Evolutionary conservation across 2,329 filamentous ascomycete species (phyloP), one percentile per base, ranked within the genome.

Genomic region (Fusarium torulosum): DNA sequence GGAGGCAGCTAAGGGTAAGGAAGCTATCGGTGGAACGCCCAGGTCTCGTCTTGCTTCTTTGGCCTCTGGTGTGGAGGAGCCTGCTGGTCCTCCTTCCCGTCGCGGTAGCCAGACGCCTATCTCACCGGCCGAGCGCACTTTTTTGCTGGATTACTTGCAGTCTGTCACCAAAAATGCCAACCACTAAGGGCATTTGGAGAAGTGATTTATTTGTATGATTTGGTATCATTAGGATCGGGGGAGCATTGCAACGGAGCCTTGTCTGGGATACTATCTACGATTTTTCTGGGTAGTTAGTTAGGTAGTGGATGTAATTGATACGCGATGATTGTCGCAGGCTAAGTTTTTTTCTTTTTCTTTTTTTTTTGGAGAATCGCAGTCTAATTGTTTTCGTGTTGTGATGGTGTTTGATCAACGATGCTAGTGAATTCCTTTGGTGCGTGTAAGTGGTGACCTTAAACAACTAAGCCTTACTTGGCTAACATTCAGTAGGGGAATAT

Each of bases 131-230:
- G 90, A 96, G 70, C 90, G 91, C 74, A 89, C 84, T 17, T 96
- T 96, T 72, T 79, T 96, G 74, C 82, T 96, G 51, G 90, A 87
- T 11, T 96, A 93, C 75, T 79, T 96, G 72, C 87, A 92, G 66
- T 82, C 82, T 25, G 81, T 83, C 4, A 82, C 83, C 13, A 79
- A 80, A 35, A 80, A 73, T 42, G 75, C 76, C n/a, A 75, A 75
- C 21, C 76, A 77, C 38, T 80, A 59, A 52, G 35, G 37, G 15
- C 14, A 40, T 21, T 31, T 45, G 44, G 55, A 42, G 35, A 53
- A 23, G 51, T 53, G 40, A 45, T 57, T 63, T 41, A 52, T 51
- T 57, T 72, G 66, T 53, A 63, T 46, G 53, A 62, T 58, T 60
- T 69, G 57, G 57, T 61, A 69, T 63, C 42, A 42, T 51, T 69